Conservation (phyloP, 257 asterid genomes). For the Nicotiana sylvestris region DNA sequence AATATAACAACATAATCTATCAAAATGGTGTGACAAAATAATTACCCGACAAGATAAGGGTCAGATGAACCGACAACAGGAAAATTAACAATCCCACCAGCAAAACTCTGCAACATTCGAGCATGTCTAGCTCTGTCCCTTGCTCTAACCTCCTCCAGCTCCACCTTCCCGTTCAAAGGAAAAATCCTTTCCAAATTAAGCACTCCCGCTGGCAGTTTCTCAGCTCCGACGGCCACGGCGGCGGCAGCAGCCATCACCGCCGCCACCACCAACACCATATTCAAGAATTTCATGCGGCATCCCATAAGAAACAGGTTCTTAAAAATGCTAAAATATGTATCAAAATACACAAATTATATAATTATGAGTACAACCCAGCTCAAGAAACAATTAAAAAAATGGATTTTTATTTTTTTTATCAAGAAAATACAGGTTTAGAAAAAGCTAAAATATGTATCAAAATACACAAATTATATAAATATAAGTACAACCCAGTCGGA, state of each 20-base stretch:
- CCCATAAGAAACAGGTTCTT: neutral
- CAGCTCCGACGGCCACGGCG: constrained; percentile 23
- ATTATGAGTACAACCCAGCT: neutral
- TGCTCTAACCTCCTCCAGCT: constrained; percentile 50
- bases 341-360: no score
- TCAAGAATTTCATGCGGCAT: constrained; percentile 18
- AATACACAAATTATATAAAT: no score
- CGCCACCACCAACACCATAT: constrained; percentile 24
- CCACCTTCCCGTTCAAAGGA: constrained; percentile 47
- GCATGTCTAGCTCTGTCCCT: constrained; percentile 83
- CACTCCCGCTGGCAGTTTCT: constrained; percentile 29
- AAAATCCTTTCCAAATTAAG: constrained; percentile 62
- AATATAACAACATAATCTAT: no score
- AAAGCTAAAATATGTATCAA: no score
- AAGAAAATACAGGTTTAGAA: no score
- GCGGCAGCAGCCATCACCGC: constrained; percentile 18
- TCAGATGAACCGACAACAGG: constrained; percentile 66
- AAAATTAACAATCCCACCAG: constrained; percentile 75
- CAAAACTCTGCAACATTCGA: constrained; percentile 57
- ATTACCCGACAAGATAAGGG: constrained; percentile 78
- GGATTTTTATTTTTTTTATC: neutral
- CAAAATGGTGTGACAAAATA: neutral
- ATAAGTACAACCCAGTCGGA: neutral
- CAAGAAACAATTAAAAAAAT: neutral
- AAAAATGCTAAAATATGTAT: neutral